Percentiles rank a stretch among this genome's conserved stretches.
phyloP scores from a whole-genome alignment of 768 basidiomycete species.

The Paxillus involutus region DNA sequence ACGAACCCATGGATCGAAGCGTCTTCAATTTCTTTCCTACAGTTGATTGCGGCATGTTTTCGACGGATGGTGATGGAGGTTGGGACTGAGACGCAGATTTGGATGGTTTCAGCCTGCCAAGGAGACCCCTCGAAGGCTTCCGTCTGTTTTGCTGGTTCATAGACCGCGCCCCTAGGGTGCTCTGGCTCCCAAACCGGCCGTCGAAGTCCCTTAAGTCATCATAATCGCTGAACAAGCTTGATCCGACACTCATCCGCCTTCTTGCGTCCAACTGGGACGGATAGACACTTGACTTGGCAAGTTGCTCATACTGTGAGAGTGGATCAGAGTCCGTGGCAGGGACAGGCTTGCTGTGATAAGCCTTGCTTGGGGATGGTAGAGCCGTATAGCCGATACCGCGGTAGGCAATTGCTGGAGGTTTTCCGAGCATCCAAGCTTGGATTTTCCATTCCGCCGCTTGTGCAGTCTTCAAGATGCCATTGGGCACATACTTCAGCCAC shows the following conservation, averaged over 20 bases:
- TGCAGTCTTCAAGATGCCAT: slow-evolving; percentile 88
- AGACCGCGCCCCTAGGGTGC: slow-evolving; percentile 59
- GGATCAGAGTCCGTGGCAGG: slow-evolving; percentile 15
- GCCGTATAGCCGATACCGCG: slow-evolving; percentile 85
- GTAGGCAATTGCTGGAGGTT: slow-evolving; percentile 82
- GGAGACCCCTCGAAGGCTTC: slow-evolving; percentile 68
- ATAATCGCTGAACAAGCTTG: slow-evolving; percentile 79
- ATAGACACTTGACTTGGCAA: slow-evolving; percentile 24
- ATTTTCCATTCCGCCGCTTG: slow-evolving; percentile 98
- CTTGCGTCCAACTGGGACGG: slow-evolving; percentile 36
- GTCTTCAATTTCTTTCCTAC: slow-evolving; percentile 63
- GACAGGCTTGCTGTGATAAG: slow-evolving; percentile 17
- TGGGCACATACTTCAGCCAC: slow-evolving; percentile 96
- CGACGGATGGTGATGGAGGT: slow-evolving; percentile 43
- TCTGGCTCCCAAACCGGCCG: slow-evolving; percentile 79
- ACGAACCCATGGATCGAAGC: slow-evolving; percentile 78
- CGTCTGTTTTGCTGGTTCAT: slow-evolving; percentile 41
- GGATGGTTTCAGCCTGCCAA: slow-evolving; percentile 56
- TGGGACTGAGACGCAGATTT: slow-evolving; percentile 43
- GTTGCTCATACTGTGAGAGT: slow-evolving; percentile 20
- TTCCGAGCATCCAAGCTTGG: slow-evolving; percentile 96
- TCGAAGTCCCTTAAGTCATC: slow-evolving; percentile 87
- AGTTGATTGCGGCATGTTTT: slow-evolving; percentile 32
- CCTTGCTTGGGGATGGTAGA: slow-evolving; percentile 35
- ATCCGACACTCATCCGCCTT: slow-evolving; percentile 70